Evolutionary conservation across 371 early-diverging fungal genomes (phyloP), one percentile per base, ranked within the genome.

Genomic region (Coemansia linderi): DNA sequence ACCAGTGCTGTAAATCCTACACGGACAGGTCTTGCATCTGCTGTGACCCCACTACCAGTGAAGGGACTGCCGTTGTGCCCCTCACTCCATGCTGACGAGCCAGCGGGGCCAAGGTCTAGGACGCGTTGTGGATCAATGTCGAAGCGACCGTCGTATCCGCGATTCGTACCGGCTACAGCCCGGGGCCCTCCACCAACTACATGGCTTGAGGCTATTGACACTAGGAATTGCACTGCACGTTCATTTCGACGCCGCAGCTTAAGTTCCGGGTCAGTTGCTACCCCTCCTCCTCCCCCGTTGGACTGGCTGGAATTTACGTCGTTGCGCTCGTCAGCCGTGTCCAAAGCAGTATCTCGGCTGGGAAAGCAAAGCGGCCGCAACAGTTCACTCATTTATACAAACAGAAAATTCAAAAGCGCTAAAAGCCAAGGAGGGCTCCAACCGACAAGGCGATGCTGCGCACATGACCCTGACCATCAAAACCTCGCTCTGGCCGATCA

Each of bases 141-240:
- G 19, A 67, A 46, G 33, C 33, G 67, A 1, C n/a, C 9, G 7
- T 46, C 46, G 37, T 38, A 62, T 24, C 22, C 38, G 22, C 52
- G 56, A 17, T 24, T n/a, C 1, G 40, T 46, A 52, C 40, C 27
- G 8, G 33, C 40, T 10, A 58, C 17, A 22, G 43, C 31, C 22
- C 29, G 40, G 9, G 19, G 41, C 22, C 48, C 64, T 10, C 61
- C 27, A 12, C 60, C 71, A 10, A 54, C 50, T 12, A 61, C 41
- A 33, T 67, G 71, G 71, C 75, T 75, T n/a, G 75, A 63, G 12
- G 40, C 50, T 27, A 75, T 75, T 2, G 75, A 75, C 10, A 40
- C 39, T 36, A 75, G 50, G 44, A 75, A 75, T 15, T 33, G 57
- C 33, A 65, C 46, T 5, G 75, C 75, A 4, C 72, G 67, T 17